Percentiles rank a stretch among this genome's conserved stretches.
Evolutionary conservation across 169 alveolate genomes (phyloP).

Genomic region (Plasmodium fragile): DNA sequence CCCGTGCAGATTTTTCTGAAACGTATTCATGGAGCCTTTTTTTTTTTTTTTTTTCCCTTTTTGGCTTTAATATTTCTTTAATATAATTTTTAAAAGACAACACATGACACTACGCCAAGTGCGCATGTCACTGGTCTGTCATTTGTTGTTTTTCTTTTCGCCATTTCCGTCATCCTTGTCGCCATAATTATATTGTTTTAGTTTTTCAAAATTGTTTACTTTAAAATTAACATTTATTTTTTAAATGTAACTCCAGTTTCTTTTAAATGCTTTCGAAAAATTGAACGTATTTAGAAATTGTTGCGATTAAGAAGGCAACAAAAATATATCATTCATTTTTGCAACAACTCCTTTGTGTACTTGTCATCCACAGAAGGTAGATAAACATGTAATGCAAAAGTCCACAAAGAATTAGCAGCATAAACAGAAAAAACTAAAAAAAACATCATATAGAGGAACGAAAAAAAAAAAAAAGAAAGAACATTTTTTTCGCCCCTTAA

Average conservation of each 20-base stretch:
- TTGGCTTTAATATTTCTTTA: neutral
- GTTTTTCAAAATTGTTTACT: slow-evolving; percentile 1
- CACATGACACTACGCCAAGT: neutral
- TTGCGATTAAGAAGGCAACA: neutral
- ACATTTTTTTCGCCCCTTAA: neutral
- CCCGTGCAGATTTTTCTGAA: neutral
- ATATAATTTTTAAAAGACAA: neutral
- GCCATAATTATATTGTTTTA: slow-evolving; percentile 11
- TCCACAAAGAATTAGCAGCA: neutral
- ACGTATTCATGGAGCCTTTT: neutral
- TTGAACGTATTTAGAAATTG: neutral
- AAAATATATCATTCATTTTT: neutral
- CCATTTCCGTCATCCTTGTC: neutral
- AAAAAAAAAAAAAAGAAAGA: slow-evolving; percentile 20
- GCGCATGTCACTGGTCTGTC: neutral
- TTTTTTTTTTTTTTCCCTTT: neutral
- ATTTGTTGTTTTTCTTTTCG: slow-evolving; percentile 8
- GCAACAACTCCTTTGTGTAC: neutral
- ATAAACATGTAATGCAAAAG: neutral
- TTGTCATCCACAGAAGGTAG: neutral
- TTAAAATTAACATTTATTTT: slow-evolving; percentile 11
- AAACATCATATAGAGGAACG: neutral
- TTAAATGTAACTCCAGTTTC: slow-evolving; percentile 5
- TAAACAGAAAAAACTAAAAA: neutral
- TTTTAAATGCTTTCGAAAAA: neutral